phyloP scores from a whole-genome alignment of 192 early-diverging fungal species.

The Bifiguratus adelaidae region DNA sequence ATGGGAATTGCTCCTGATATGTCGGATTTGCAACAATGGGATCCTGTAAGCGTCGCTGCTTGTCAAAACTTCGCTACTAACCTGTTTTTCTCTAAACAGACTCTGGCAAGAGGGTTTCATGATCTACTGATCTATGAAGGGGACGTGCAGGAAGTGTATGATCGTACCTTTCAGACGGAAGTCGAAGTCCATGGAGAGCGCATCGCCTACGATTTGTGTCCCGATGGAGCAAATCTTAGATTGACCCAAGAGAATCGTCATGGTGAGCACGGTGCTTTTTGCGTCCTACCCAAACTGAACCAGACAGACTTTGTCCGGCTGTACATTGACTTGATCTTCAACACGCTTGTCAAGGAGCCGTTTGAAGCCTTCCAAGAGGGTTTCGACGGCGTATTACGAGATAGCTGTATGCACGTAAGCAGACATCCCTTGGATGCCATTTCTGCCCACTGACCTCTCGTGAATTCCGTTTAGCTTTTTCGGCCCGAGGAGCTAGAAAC shows the following conservation, averaged over 20 bases:
- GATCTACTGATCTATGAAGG: conserved; percentile 59
- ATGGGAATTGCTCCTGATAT: conserved; percentile 51
- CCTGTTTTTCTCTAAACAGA: conserved; percentile 11
- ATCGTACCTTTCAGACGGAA: conserved; percentile 74
- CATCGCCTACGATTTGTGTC: conserved; percentile 51
- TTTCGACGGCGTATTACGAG: conserved; percentile 56
- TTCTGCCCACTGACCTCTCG: not conserved
- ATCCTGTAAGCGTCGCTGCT: conserved; percentile 39
- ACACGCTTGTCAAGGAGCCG: conserved; percentile 50
- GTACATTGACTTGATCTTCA: conserved; percentile 73
- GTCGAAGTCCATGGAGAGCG: conserved; percentile 53
- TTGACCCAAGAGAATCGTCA: conserved; percentile 65
- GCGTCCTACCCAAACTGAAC: not conserved
- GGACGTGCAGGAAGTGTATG: conserved; percentile 63
- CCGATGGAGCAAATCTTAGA: conserved; percentile 45
- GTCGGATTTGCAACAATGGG: conserved; percentile 65
- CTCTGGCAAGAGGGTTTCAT: conserved; percentile 63
- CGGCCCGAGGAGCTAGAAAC: conserved; percentile 84
- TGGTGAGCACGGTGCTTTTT: conserved; percentile 9
- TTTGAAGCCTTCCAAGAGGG: conserved; percentile 79
- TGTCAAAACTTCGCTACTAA: not conserved
- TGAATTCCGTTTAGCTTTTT: conserved; percentile 42
- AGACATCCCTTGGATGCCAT: not conserved
- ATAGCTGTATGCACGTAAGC: conserved; percentile 49
- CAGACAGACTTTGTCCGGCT: conserved; percentile 63